Base-by-base conservation (phyloP, 352 stramenopile genomes). In the Globisporangium irregulare region DNA sequence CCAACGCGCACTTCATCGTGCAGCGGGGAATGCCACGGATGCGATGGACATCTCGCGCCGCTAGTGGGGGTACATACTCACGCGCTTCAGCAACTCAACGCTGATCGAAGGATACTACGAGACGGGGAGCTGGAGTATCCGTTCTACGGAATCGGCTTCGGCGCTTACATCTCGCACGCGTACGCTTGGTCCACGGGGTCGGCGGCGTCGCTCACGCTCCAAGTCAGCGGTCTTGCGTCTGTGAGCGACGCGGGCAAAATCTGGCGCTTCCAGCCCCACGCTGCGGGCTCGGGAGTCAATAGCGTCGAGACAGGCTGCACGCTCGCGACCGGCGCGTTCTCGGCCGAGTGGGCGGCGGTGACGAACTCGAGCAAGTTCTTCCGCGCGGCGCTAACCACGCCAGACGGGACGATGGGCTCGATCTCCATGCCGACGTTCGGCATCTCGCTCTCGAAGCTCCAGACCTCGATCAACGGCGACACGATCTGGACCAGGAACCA, bases 41-140 rank as follows among this genome's bases (percentile, higher is more conserved):
- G 53, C 12, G 12, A 58, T 58, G 53, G 53, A 58, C 24, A 58
- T 58, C 53, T 9, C 22, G 53, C 25, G 25, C 14, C 53, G 53
- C 24, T n/a, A 58, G 53, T 58, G 25, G 53, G 51, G 53, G 53
- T 58, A 58, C 53, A 58, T 58, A 24, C 53, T 38, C 24, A 15
- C 3, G 25, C 24, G 53, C 25, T 58, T 58, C 53, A 58, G 24
- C 24, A 58, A 59, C 25, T 59, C 25, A 25, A 59, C 53, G 14
- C 53, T 59, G 5, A 25, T 41, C 25, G 25, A 59, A 59, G 25
- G 53, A 1, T 38, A 24, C 53, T 27, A 14, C 4, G 53, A 59
- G 7, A 59, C 53, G 53, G 53, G 14, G 53, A 59, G 53, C 53
- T 59, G 15, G 53, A 59, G 25, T 59, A 15, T 25, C 15, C 53